These are phyloP conservation scores for Tylopilus felleus DNA, from an alignment of 768 basidiomycete genomes.

Conservation along the genomic window DNA sequence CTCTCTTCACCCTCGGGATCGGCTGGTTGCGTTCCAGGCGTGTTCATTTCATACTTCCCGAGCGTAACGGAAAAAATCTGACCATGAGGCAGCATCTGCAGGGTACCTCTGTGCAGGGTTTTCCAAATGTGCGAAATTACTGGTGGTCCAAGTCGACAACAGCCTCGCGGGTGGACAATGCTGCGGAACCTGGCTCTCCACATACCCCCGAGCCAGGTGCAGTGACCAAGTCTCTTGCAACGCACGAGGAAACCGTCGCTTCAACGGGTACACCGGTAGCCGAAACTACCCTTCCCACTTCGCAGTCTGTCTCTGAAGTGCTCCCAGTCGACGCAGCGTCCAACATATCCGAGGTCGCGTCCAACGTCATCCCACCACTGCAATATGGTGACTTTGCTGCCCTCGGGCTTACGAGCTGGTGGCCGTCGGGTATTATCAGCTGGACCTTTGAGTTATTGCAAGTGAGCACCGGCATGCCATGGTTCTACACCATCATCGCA, in stretches of 20 bases:
- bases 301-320: conserved; percentile 5
- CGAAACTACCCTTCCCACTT: background rate
- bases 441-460: conserved; percentile 68
- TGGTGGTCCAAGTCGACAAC: conserved; percentile 32
- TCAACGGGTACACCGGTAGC: background rate
- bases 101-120: conserved; percentile 8
- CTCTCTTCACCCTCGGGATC: conserved; percentile 9
- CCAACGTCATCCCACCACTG: conserved; percentile 42
- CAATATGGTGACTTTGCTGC: conserved; percentile 72
- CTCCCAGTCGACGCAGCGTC: conserved; percentile 10
- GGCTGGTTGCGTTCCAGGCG: conserved; percentile 18
- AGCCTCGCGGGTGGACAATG: background rate
- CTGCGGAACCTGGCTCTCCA: background rate
- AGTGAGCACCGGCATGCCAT: conserved; percentile 67
- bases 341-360: conserved; percentile 21
- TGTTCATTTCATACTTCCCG: conserved; percentile 4
- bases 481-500: conserved; percentile 79
- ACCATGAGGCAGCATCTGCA: conserved; percentile 7
- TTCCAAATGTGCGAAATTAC: conserved; percentile 24
- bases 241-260: background rate
- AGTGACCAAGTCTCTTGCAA: background rate
- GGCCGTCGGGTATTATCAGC: conserved; percentile 60
- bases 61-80: background rate
- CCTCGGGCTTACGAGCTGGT: conserved; percentile 63
- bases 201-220: conserved; percentile 4